These are phyloP conservation scores for Fusarium albidum DNA, from an alignment of 2,329 filamentous ascomycete genomes.

Conservation along the genomic window DNA sequence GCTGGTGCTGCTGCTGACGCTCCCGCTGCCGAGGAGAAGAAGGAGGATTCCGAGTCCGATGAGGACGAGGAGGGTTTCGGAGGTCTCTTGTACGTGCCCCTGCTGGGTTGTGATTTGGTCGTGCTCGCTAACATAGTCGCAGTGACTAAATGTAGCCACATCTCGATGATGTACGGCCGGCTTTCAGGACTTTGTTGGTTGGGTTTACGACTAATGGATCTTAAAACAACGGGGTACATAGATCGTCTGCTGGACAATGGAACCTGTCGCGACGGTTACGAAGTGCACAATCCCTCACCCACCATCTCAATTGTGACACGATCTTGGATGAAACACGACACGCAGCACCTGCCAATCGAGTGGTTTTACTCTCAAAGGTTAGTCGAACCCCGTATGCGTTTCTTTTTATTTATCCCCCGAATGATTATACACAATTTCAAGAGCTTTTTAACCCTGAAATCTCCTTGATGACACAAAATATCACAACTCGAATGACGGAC, in stretches of 20 bases:
- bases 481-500: constrained; percentile 67
- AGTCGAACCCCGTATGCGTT: constrained; percentile 43
- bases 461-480: constrained; percentile 67
- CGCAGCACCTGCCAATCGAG: constrained; percentile 14
- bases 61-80: constrained; percentile 77
- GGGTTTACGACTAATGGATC: constrained; percentile 54
- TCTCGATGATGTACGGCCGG: constrained; percentile 49
- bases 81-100: constrained; percentile 73
- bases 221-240: constrained; percentile 55
- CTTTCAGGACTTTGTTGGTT: constrained; percentile 54
- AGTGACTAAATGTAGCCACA: constrained; percentile 60
- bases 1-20: constrained; percentile 59
- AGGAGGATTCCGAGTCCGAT: constrained; percentile 74
- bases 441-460: constrained; percentile 76
- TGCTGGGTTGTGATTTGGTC: not conserved
- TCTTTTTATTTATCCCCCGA: constrained; percentile 40
- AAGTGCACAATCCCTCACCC: constrained; percentile 32
- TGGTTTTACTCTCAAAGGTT: constrained; percentile 51
- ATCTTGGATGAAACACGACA: constrained; percentile 31
- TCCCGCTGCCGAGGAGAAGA: constrained; percentile 69
- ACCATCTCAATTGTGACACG: constrained; percentile 24
- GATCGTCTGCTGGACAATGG: constrained; percentile 57
- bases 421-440: constrained; percentile 67
- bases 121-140: constrained; percentile 48
- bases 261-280: constrained; percentile 44